These are phyloP conservation scores for Phylloporus sp. DNA, from an alignment of 768 basidiomycete genomes.

Conservation along the genomic window DNA sequence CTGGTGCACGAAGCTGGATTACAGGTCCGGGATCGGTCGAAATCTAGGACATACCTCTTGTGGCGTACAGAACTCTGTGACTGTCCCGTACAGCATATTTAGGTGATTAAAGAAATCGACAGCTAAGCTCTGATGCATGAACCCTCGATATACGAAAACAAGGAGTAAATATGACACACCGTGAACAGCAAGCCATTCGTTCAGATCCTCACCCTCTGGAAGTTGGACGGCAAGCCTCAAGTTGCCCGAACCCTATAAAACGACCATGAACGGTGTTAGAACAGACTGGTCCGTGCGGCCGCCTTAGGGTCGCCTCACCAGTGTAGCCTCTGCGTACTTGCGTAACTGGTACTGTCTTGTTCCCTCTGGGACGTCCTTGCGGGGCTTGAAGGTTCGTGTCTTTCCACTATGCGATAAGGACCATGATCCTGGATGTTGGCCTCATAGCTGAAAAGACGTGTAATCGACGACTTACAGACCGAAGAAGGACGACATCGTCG, in stretches of 20 bases:
- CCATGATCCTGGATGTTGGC: slow-evolving; percentile 8
- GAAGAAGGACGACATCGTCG: slow-evolving; percentile 80
- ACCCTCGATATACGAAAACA: background rate
- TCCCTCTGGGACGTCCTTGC: slow-evolving; percentile 91
- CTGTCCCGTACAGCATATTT: slow-evolving; percentile 98
- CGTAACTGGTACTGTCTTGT: slow-evolving; percentile 97
- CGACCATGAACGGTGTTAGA: slow-evolving; percentile 9
- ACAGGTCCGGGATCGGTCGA: slow-evolving; percentile 1
- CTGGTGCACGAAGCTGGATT: slow-evolving; percentile 35
- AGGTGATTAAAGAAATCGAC: slow-evolving; percentile 99
- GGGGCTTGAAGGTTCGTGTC: slow-evolving; percentile 93
- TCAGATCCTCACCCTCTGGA: slow-evolving; percentile 94
- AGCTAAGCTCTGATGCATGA: slow-evolving; percentile 45
- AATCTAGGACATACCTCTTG: slow-evolving; percentile 62
- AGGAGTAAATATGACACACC: slow-evolving; percentile 47
- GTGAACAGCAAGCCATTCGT: slow-evolving; percentile 99
- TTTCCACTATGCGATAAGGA: slow-evolving; percentile 58
- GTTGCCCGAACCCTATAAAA: slow-evolving; percentile 85
- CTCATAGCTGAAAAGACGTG: slow-evolving; percentile 6
- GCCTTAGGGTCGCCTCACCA: slow-evolving; percentile 42
- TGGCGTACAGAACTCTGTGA: slow-evolving; percentile 96
- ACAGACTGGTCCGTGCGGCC: background rate
- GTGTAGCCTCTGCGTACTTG: slow-evolving; percentile 95
- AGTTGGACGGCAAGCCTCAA: slow-evolving; percentile 86
- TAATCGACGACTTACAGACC: slow-evolving; percentile 57